phyloP scores from a whole-genome alignment of 2,329 filamentous ascomycete genomes.

The Aureobasidium leucospermi region DNA sequence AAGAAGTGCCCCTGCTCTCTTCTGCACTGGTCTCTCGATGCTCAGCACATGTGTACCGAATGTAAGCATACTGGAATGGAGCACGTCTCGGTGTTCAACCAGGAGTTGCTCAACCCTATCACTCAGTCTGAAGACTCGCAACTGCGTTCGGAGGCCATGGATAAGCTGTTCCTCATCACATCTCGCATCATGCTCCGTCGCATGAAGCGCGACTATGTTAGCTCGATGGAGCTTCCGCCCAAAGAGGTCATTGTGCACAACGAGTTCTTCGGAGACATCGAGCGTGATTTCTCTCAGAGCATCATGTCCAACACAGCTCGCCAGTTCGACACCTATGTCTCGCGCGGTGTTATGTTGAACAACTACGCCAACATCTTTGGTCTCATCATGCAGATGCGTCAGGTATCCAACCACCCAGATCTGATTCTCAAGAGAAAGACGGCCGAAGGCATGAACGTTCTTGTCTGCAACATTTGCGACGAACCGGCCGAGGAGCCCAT shows the following conservation, averaged over 20 bases:
- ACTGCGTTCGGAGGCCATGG: constrained; percentile 62
- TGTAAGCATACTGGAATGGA: constrained; percentile 62
- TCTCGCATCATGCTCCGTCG: constrained; percentile 93
- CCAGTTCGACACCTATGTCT: constrained; percentile 92
- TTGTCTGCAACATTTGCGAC: constrained; percentile 92
- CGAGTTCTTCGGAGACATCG: constrained; percentile 93
- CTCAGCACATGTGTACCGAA: constrained; percentile 59
- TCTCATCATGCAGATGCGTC: constrained; percentile 98
- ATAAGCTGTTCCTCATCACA: constrained; percentile 79
- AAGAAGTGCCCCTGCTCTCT: constrained; percentile 74
- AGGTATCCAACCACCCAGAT: constrained; percentile 94
- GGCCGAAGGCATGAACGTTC: constrained; percentile 78
- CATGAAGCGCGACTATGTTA: constrained; percentile 86
- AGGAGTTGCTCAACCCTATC: constrained; percentile 81
- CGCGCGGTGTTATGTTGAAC: constrained; percentile 84
- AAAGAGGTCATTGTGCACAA: constrained; percentile 90
- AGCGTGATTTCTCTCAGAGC: constrained; percentile 89
- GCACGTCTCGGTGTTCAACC: constrained; percentile 81
- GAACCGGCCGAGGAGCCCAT: constrained; percentile 94
- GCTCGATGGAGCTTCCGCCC: constrained; percentile 91
- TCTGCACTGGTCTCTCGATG: constrained; percentile 75
- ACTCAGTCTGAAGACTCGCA: constrained; percentile 39
- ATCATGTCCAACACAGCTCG: constrained; percentile 90
- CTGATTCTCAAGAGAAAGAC: constrained; percentile 82
- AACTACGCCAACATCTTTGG: constrained; percentile 99